phyloP scores from a whole-genome alignment of 1,284 basidiomycete genomes.

The Mrakiaceae sp. region DNA sequence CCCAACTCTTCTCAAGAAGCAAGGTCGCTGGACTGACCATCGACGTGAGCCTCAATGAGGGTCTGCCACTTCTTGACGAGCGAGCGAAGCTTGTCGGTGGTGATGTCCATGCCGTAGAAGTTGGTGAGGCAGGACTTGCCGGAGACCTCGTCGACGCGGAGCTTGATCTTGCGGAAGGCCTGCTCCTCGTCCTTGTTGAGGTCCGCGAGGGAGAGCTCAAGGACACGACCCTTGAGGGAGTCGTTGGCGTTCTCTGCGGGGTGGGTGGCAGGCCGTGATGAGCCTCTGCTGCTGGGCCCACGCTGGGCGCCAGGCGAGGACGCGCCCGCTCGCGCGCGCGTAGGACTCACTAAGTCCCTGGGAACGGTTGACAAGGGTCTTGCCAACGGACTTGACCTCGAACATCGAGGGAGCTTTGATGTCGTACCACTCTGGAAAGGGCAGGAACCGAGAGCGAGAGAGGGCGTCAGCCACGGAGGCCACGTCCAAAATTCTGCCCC shows the following conservation, averaged over 20 bases:
- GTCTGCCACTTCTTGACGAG: slow-evolving; percentile 99
- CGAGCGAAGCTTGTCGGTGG: slow-evolving; percentile 98
- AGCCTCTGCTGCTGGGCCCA: neutral
- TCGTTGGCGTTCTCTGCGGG: slow-evolving; percentile 90
- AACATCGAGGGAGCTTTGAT: slow-evolving; percentile 98
- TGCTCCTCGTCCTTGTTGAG: slow-evolving; percentile 99
- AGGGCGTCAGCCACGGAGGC: neutral
- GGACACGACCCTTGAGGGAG: slow-evolving; percentile 91
- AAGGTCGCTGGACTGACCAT: slow-evolving; percentile 32
- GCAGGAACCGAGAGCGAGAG: slow-evolving; percentile 27
- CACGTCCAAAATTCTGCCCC: no score
- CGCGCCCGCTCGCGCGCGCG: slow-evolving; percentile 27
- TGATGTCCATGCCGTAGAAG: slow-evolving; percentile 99
- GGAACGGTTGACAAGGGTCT: slow-evolving; percentile 97
- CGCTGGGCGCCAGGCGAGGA: slow-evolving; percentile 22
- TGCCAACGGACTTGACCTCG: slow-evolving; percentile 92
- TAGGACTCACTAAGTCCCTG: slow-evolving; percentile 71
- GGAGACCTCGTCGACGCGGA: slow-evolving; percentile 94
- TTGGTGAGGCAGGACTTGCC: slow-evolving; percentile 99
- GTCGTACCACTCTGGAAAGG: slow-evolving; percentile 91
- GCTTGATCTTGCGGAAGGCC: slow-evolving; percentile 98
- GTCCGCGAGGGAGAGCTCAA: slow-evolving; percentile 94
- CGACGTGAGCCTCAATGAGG: slow-evolving; percentile 96
- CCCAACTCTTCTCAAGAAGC: no score
- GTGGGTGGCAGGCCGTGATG: neutral